These are phyloP conservation scores for Dichotomopilus funicola DNA, from an alignment of 2,329 filamentous ascomycete genomes.

Conservation along the genomic window DNA sequence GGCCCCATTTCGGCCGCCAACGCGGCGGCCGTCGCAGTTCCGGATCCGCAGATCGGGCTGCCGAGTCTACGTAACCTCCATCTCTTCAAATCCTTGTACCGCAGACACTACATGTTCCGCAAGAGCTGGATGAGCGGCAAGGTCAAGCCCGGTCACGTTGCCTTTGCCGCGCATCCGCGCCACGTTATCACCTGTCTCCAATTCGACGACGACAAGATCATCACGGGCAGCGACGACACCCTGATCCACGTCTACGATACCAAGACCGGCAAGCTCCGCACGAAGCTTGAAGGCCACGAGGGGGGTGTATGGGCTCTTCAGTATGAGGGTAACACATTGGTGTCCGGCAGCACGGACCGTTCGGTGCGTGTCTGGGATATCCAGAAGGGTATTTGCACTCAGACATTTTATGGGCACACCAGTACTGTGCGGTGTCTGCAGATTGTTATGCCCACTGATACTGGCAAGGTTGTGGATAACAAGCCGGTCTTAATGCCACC, in stretches of 20 bases:
- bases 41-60: slow-evolving; percentile 73
- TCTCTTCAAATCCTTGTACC: slow-evolving; percentile 93
- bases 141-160: slow-evolving; percentile 81
- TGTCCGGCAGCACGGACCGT: slow-evolving; percentile 92
- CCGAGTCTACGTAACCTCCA: slow-evolving; percentile 76
- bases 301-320: slow-evolving; percentile 97
- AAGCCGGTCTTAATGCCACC: slow-evolving; percentile 82
- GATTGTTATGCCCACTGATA: slow-evolving; percentile 80
- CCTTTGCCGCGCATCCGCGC: slow-evolving; percentile 90
- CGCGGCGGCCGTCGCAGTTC: slow-evolving; percentile 74
- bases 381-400: slow-evolving; percentile 82
- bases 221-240: slow-evolving; percentile 95
- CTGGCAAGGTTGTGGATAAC: slow-evolving; percentile 65
- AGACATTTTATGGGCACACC: slow-evolving; percentile 95
- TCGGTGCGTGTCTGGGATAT: slow-evolving; percentile 99
- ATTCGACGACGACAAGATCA: slow-evolving; percentile 95
- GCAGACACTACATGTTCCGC: slow-evolving; percentile 83
- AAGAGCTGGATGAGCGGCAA: slow-evolving; percentile 86
- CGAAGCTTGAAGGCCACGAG: slow-evolving; percentile 85
- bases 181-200: slow-evolving; percentile 97
- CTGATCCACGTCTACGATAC: slow-evolving; percentile 98
- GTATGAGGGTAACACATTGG: slow-evolving; percentile 89
- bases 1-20: slow-evolving; percentile 82
- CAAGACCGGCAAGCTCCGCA: slow-evolving; percentile 79
- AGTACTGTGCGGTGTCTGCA: slow-evolving; percentile 94